phyloP scores from a whole-genome alignment of 2,329 filamentous ascomycete genomes.

The Venturia nashicola region DNA sequence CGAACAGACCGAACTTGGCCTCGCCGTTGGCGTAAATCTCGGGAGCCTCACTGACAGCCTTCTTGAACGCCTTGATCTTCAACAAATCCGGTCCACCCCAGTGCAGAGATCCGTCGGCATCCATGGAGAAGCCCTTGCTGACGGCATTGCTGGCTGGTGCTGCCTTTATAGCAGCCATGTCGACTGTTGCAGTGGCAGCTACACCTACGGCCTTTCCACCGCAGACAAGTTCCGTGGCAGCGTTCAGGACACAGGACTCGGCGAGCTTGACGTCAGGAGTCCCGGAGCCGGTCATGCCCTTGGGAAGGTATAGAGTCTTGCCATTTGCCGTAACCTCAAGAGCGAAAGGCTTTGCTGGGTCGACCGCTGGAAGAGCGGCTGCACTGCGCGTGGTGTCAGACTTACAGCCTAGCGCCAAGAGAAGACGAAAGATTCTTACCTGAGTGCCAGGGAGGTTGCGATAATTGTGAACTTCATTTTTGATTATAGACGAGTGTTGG shows the following conservation, averaged over 20 bases:
- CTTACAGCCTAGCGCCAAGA: neutral
- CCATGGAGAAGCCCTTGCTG: conserved; percentile 3
- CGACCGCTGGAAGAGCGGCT: conserved; percentile 1
- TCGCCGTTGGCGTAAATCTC: neutral
- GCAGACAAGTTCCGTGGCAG: neutral
- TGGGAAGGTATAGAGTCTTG: conserved; percentile 3
- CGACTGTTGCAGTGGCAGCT: neutral
- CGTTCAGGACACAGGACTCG: neutral
- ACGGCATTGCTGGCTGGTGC: neutral
- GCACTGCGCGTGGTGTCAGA: neutral
- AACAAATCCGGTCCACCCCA: neutral
- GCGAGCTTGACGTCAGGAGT: neutral
- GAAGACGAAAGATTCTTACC: neutral
- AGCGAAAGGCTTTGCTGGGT: conserved; percentile 3
- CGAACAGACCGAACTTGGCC: conserved; percentile 3
- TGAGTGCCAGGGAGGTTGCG: neutral
- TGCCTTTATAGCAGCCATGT: neutral
- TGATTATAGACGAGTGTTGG: neutral
- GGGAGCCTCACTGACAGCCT: conserved; percentile 1
- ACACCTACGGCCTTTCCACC: conserved; percentile 6
- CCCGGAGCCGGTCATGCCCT: neutral
- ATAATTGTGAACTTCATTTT: neutral
- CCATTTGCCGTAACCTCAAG: neutral
- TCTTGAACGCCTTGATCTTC: neutral
- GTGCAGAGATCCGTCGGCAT: neutral